A percentile compares a stretch with the other conserved stretches of the same genome.
Conservation (phyloP, 257 asterid species). For the Avicennia marina region DNA sequence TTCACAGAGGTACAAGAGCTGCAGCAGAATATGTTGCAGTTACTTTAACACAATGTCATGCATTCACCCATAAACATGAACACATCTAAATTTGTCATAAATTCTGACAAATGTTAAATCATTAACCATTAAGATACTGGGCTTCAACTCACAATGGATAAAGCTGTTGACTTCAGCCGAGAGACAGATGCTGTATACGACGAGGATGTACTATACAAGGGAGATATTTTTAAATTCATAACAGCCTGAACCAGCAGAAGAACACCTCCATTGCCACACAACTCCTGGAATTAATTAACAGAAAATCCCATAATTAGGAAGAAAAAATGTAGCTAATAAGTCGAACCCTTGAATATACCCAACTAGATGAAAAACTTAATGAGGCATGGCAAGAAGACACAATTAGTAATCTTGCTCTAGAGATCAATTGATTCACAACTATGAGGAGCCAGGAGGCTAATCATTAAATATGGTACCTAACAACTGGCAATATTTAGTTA, state of each 20-base stretch:
- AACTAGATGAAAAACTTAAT: too few relatives aligned
- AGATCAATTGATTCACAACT: too few relatives aligned
- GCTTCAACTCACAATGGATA: slow-evolving; percentile 80
- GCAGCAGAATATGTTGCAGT: slow-evolving; percentile 20
- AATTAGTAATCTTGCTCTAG: too few relatives aligned
- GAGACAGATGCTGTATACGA: slow-evolving; percentile 55
- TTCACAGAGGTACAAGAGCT: slow-evolving; percentile 94
- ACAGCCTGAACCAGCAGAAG: slow-evolving; percentile 71
- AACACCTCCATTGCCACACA: slow-evolving; percentile 86
- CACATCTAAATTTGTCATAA: neutral
- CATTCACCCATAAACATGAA: slow-evolving; percentile 1
- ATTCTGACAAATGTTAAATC: too few relatives aligned
- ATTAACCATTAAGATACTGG: neutral
- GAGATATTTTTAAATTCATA: slow-evolving; percentile 53
- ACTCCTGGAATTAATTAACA: slow-evolving; percentile 49
- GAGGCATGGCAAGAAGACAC: too few relatives aligned
- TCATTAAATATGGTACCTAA: too few relatives aligned
- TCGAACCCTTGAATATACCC: too few relatives aligned
- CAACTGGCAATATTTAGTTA: too few relatives aligned
- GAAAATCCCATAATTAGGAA: slow-evolving; percentile 17
- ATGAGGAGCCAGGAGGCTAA: too few relatives aligned
- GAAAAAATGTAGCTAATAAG: neutral
- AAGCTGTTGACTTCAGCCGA: slow-evolving; percentile 78
- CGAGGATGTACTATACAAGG: slow-evolving; percentile 32
- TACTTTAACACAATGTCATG: neutral